Evolutionary conservation across 805 yeast genomes (phyloP).

Genomic region (Scheffersomyces stipitis): DNA sequence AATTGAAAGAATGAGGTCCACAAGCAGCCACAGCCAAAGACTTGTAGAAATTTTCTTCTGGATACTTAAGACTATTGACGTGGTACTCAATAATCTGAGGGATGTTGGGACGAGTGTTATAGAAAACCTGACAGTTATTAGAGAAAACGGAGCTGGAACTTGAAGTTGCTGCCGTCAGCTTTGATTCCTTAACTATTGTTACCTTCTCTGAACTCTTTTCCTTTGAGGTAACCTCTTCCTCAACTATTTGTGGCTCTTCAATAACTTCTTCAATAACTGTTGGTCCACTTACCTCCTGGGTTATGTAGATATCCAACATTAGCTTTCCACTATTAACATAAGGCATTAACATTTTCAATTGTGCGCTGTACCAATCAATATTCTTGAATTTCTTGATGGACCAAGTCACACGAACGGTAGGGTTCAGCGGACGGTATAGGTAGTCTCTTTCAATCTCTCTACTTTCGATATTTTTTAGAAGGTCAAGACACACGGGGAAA

Average conservation of each 20-base stretch:
- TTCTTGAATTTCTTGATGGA: constrained; percentile 23
- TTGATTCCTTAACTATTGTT: constrained; percentile 13
- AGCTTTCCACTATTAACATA: constrained; percentile 21
- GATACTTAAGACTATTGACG: not conserved
- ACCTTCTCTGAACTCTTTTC: constrained; percentile 20
- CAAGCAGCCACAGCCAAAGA: constrained; percentile 41
- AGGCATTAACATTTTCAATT: constrained; percentile 28
- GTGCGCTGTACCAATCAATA: constrained; percentile 36
- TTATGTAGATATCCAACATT: constrained; percentile 26
- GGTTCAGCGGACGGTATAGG: constrained; percentile 28
- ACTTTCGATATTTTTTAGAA: constrained; percentile 26
- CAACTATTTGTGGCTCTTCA: constrained; percentile 3
- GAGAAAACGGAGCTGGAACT: constrained; percentile 1
- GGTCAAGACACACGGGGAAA: constrained; percentile 45
- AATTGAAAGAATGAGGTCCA: constrained; percentile 38
- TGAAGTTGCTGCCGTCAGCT: constrained; percentile 8
- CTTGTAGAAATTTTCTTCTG: constrained; percentile 12
- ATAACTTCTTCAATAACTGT: constrained; percentile 1
- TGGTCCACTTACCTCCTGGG: constrained; percentile 19
- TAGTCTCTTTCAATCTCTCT: constrained; percentile 29
- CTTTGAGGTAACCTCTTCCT: not conserved
- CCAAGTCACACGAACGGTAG: constrained; percentile 34
- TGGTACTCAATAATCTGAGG: not conserved
- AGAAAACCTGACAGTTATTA: not conserved
- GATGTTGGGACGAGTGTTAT: constrained; percentile 2